Conservation (phyloP, 805 yeast species). For the Scheffersomyces ergatensis region DNA sequence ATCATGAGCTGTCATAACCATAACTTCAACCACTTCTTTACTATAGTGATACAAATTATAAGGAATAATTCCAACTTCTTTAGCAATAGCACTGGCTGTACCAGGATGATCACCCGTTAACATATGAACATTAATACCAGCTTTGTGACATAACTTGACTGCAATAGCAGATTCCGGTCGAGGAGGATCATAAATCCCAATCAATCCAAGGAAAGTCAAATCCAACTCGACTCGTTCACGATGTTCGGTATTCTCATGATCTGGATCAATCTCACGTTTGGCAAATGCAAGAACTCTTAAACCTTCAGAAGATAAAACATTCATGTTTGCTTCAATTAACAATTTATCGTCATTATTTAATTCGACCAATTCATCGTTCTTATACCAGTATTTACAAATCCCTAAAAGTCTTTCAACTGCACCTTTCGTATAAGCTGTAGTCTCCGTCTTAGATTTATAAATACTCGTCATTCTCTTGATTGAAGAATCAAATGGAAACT, state of each 20-base stretch:
- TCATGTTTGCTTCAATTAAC: conserved; percentile 24
- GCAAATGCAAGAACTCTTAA: conserved; percentile 34
- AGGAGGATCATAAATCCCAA: conserved; percentile 37
- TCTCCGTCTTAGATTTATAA: conserved; percentile 10
- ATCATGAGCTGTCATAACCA: conserved; percentile 75
- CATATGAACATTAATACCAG: conserved; percentile 36
- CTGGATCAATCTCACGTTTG: conserved; percentile 12
- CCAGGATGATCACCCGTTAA: conserved; percentile 35
- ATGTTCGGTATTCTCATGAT: conserved; percentile 1
- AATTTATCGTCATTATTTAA: conserved; percentile 18
- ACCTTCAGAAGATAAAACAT: conserved; percentile 24
- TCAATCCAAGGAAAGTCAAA: conserved; percentile 24
- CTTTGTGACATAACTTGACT: conserved; percentile 28
- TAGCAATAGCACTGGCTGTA: conserved; percentile 34
- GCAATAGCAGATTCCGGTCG: conserved; percentile 27
- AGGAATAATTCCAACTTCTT: conserved; percentile 35
- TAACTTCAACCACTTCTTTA: conserved; percentile 53
- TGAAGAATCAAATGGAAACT: conserved; percentile 32
- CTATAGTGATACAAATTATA: conserved; percentile 53
- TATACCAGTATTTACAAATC: conserved; percentile 22
- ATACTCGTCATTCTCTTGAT: conserved; percentile 31
- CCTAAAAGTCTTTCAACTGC: conserved; percentile 29
- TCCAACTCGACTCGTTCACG: conserved; percentile 21
- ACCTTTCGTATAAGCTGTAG: conserved; percentile 22
- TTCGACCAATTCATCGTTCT: conserved; percentile 7